Evolutionary conservation across 176 grass and related monocot species (phyloP).

Genomic region (Secale cereale): DNA sequence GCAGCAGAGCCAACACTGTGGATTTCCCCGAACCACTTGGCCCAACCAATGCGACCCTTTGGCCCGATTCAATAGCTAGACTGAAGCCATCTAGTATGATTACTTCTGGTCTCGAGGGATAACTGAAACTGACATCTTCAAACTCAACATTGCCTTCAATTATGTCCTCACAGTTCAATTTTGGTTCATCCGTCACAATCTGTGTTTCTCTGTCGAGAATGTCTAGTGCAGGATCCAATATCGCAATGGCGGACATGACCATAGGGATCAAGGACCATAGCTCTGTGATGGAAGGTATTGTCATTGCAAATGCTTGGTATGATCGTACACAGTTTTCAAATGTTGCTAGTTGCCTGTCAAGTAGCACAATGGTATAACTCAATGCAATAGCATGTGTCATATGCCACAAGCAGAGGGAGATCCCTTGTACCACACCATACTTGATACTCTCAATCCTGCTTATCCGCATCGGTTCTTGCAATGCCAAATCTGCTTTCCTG

Average conservation of each 20-base stretch:
- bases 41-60: conserved; percentile 55
- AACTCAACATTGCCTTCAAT: conserved; percentile 43
- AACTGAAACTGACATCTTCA: conserved; percentile 45
- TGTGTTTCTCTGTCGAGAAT: conserved; percentile 57
- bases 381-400: conserved; percentile 58
- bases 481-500: conserved; percentile 43
- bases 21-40: conserved; percentile 62
- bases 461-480: conserved; percentile 47
- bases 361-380: conserved; percentile 59
- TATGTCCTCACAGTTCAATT: conserved; percentile 4
- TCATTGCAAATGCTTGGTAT: conserved; percentile 67
- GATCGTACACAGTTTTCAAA: conserved; percentile 47
- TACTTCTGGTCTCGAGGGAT: conserved; percentile 53
- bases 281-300: conserved; percentile 63
- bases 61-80: conserved; percentile 37
- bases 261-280: conserved; percentile 61
- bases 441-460: conserved; percentile 49
- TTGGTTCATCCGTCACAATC: conserved; percentile 48
- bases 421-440: conserved; percentile 52
- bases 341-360: conserved; percentile 34
- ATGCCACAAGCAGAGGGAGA: conserved; percentile 57
- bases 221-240: conserved; percentile 48
- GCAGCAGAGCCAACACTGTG: conserved; percentile 48
- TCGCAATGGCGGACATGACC: conserved; percentile 49
- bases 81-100: conserved; percentile 43